phyloP scores from a whole-genome alignment of 2,329 filamentous ascomycete species.

The Exophiala oligosperma region DNA sequence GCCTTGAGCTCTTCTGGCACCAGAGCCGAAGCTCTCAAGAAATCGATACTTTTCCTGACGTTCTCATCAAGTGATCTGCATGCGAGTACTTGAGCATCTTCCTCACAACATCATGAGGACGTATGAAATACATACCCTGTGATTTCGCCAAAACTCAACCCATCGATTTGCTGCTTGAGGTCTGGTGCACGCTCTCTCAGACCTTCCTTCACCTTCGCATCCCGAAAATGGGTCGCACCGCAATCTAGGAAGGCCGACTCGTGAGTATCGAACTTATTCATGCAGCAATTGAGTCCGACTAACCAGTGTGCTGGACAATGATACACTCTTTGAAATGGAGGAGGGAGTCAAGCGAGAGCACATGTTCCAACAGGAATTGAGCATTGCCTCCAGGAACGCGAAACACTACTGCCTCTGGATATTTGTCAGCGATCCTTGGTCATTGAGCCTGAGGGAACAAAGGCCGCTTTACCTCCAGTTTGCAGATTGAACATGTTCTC shows the following conservation, averaged over 20 bases:
- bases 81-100: not conserved
- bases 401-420: conserved; percentile 8
- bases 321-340: conserved; percentile 12
- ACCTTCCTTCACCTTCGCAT: conserved; percentile 8
- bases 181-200: conserved; percentile 8
- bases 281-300: not conserved
- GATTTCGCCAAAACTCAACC: conserved; percentile 11
- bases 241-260: conserved; percentile 7
- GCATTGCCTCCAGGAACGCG: conserved; percentile 18
- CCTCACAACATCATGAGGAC: not conserved
- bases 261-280: not conserved
- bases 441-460: not conserved
- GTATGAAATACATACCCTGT: conserved; percentile 2
- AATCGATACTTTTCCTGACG: conserved; percentile 15
- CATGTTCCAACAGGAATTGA: conserved; percentile 7
- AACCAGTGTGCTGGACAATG: conserved; percentile 17
- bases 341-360: conserved; percentile 12
- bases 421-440: not conserved
- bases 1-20: conserved; percentile 7
- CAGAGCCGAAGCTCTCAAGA: conserved; percentile 10
- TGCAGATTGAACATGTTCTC: conserved; percentile 16
- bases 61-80: conserved; percentile 10
- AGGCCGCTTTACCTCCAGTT: not conserved
- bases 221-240: conserved; percentile 12
- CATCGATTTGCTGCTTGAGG: conserved; percentile 6